A percentile compares a stretch with the other conserved stretches of the same genome.
Conservation (phyloP, 352 stramenopile genomes). For the Aphanomyces invadans region DNA sequence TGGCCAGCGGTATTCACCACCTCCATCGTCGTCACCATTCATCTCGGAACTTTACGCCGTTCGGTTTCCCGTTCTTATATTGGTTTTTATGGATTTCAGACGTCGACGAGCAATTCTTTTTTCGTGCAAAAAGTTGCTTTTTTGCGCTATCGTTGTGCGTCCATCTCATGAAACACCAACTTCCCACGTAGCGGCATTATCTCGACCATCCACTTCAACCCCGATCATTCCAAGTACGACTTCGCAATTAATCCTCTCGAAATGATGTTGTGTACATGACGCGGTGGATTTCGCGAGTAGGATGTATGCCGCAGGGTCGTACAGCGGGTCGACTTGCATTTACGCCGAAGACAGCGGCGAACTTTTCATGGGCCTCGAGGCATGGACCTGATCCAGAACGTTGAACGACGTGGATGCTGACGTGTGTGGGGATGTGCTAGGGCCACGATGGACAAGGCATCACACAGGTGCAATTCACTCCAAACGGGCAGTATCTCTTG, state of each 20-base stretch:
- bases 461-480: slow-evolving; percentile 72
- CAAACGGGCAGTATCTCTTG: slow-evolving; percentile 63
- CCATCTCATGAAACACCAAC: neutral
- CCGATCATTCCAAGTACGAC: slow-evolving; percentile 55
- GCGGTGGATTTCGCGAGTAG: no score
- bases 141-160: neutral
- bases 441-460: slow-evolving; percentile 73
- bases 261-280: neutral
- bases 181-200: slow-evolving; percentile 45
- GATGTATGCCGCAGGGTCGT: slow-evolving; percentile 81
- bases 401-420: no score
- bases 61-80: no score
- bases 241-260: neutral
- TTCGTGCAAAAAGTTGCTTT: neutral
- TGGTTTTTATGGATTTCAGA: no score
- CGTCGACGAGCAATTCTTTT: no score
- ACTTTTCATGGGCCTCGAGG: slow-evolving; percentile 36
- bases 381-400: neutral
- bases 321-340: slow-evolving; percentile 69
- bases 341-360: slow-evolving; percentile 76
- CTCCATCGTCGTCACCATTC: neutral
- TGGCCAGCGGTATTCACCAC: slow-evolving; percentile 37
- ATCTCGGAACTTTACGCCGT: no score
- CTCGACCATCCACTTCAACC: slow-evolving; percentile 71
- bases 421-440: neutral